phyloP scores from a whole-genome alignment of 2,329 filamentous ascomycete species.

The Penicillium sp. region DNA sequence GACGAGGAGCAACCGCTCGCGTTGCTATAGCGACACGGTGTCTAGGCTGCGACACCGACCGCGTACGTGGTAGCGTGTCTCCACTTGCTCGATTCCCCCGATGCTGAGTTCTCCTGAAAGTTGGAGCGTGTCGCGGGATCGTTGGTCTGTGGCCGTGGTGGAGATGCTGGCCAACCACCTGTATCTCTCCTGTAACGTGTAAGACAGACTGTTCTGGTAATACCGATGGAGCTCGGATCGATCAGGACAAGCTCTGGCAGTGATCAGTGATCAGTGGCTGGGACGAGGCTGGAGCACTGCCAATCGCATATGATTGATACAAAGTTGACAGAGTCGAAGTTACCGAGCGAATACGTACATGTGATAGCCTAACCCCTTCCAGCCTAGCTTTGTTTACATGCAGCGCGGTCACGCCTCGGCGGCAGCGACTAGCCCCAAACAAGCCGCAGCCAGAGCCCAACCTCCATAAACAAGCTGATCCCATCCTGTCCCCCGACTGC shows the following conservation, averaged over 20 bases:
- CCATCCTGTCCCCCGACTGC: constrained; percentile 7
- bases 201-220: background rate
- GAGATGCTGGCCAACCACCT: background rate
- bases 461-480: constrained; percentile 14
- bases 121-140: background rate
- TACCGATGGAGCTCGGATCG: background rate
- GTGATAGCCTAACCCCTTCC: background rate
- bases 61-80: background rate
- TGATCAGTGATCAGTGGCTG: background rate
- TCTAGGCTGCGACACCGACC: constrained; percentile 2
- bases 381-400: constrained; percentile 15
- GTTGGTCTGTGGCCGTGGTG: background rate
- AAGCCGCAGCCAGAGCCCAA: constrained; percentile 4
- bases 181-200: background rate
- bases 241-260: background rate
- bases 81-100: background rate
- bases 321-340: background rate
- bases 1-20: background rate
- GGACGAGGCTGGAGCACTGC: background rate
- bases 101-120: background rate
- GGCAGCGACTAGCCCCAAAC: constrained; percentile 5
- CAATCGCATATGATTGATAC: background rate
- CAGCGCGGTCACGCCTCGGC: constrained; percentile 6
- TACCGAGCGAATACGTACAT: background rate
- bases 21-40: constrained; percentile 11